Evolutionary conservation across 345 rosid species (phyloP).

Genomic region (Citrus australasica): DNA sequence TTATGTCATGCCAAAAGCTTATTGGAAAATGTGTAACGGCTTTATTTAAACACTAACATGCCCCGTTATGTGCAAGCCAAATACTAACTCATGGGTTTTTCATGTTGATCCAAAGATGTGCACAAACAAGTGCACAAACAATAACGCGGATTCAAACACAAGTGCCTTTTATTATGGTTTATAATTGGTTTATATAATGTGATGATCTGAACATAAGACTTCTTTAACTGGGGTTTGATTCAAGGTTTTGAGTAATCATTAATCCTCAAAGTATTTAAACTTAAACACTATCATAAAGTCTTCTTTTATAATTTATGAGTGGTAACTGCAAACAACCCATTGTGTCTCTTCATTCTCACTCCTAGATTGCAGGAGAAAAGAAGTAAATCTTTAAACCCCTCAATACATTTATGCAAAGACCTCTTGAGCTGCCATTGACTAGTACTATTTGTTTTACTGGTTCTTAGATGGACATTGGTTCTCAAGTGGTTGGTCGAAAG

Average conservation of each 20-base stretch:
- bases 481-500: conserved; percentile 93
- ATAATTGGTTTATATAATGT: background rate
- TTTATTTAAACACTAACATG: background rate
- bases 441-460: conserved; percentile 20
- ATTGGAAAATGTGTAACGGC: background rate
- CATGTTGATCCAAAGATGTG: background rate
- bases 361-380: background rate
- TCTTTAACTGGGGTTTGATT: background rate
- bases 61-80: background rate
- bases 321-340: background rate
- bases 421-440: conserved; percentile 4
- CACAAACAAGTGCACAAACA: background rate
- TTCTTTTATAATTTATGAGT: background rate
- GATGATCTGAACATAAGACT: background rate
- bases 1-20: background rate
- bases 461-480: conserved; percentile 67
- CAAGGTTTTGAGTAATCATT: background rate
- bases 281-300: background rate
- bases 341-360: background rate
- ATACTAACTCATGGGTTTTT: background rate
- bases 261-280: background rate
- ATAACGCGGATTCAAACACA: background rate
- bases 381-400: background rate
- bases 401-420: background rate
- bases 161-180: background rate